A percentile compares a stretch with the other conserved stretches of the same genome.
These are phyloP conservation scores for Phalaenopsis equestris DNA, from an alignment of 106 monocot species.

Conservation along the genomic window DNA sequence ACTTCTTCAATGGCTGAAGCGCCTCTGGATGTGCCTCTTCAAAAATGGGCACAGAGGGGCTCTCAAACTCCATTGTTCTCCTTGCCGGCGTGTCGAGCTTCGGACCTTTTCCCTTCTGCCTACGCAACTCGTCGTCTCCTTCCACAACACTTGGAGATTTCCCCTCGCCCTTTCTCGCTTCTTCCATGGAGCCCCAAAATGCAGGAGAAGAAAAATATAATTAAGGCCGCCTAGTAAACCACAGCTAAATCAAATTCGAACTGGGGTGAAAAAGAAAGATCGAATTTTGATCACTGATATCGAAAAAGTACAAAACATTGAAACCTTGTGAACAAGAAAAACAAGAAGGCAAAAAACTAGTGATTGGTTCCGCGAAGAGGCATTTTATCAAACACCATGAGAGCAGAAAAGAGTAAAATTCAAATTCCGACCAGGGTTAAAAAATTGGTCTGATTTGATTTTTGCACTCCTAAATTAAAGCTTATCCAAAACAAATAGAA, in stretches of 20 bases:
- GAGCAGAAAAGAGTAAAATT: too few species aligned
- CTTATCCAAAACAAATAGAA: neutral
- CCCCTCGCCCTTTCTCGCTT: neutral
- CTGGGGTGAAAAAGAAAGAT: neutral
- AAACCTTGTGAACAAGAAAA: neutral
- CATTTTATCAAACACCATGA: too few species aligned
- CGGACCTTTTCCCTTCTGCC: conserved; percentile 6
- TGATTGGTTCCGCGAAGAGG: too few species aligned
- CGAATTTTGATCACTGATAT: neutral
- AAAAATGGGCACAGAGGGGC: neutral
- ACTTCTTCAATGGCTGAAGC: neutral
- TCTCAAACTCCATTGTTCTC: neutral
- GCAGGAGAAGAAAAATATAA: neutral
- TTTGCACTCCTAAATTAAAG: too few species aligned
- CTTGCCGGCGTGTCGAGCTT: neutral
- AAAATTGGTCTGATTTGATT: too few species aligned
- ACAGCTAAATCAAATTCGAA: neutral
- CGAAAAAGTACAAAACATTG: neutral
- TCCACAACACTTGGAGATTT: neutral
- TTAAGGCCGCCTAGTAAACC: neutral
- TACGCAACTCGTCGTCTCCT: neutral
- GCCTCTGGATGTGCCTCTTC: neutral
- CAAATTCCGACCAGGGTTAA: too few species aligned
- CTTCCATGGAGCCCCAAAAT: neutral
- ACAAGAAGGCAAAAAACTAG: too few species aligned